Evolutionary conservation across 2,329 filamentous ascomycete species (phyloP), one percentile per base, ranked within the genome.

Genomic region (Colletotrichum tropicicola): DNA sequence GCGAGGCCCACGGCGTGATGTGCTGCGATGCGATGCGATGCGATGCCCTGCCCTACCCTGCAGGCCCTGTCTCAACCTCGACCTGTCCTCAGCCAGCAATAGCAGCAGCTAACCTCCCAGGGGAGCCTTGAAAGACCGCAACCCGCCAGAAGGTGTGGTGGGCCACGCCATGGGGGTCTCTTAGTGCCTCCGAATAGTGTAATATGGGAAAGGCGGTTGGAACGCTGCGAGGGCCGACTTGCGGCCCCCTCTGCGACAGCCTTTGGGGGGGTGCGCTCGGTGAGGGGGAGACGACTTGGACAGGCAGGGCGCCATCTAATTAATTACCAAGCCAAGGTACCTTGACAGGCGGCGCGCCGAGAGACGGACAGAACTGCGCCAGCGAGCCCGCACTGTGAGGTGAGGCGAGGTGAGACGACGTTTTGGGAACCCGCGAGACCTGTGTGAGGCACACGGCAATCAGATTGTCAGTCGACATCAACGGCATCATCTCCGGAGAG

Each of bases 21-120:
- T 9, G 56, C 53, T 48, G 55, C 30, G 54, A 59, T 59, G 60
- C 39, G 32, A 54, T 53, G 56, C 56, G 35, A 59, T 61, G 61
- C 49, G 6, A 28, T 45, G 47, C 47, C 47, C 28, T 59, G 39
- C 41, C 43, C 53, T 45, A 41, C 9, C 32, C 32, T 35, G 32
- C 32, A 35, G 32, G 32, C 28, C 53, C 53, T 23, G 27, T 45
- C 53, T 49, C 32, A 12, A 35, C 48, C 57, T 58, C 25, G n/a
- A 32, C 39, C 57, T 49, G 41, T 51, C 41, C 48, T 41, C 12
- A 21, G 35, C 37, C 60, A 55, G 43, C 41, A 57, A 39, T 23
- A 39, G 43, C 43, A 48, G 43, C 57, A 55, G 32, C 43, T 44
- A 35, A 54, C 41, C 48, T 65, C 21, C 49, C 56, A 49, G 32